Conservation (phyloP, 371 early-diverging fungal species). For the Syncephalis fuscata region DNA sequence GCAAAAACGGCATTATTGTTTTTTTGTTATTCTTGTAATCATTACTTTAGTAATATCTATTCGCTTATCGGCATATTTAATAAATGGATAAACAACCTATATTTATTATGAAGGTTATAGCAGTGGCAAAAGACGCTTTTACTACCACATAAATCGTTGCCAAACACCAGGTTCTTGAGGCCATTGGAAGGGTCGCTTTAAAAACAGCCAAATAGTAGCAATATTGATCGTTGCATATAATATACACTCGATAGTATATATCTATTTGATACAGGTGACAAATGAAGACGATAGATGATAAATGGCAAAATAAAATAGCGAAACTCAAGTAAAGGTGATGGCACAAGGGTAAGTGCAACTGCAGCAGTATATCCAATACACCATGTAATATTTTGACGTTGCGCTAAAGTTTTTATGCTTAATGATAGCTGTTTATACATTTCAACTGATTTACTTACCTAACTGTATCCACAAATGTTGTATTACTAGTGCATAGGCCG, state of each 20-base stretch:
- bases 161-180: constrained; percentile 30
- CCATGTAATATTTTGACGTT: constrained; percentile 10
- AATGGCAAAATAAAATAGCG: constrained; percentile 88
- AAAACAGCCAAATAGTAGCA: constrained; percentile 46
- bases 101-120: too few relatives aligned
- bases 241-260: constrained; percentile 17
- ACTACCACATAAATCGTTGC: constrained; percentile 88
- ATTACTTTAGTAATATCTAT: too few relatives aligned
- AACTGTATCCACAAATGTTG: constrained; percentile 20
- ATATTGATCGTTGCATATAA: constrained; percentile 32
- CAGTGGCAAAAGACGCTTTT: too few relatives aligned
- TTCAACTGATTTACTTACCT: too few relatives aligned
- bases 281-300: constrained; percentile 14
- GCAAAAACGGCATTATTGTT: too few relatives aligned
- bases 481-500: constrained; percentile 36
- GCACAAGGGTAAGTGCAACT: constrained; percentile 45
- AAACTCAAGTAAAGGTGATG: constrained; percentile 87
- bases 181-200: constrained; percentile 60
- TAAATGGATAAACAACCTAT: too few relatives aligned
- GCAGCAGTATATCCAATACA: constrained; percentile 24
- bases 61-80: too few relatives aligned
- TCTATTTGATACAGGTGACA: constrained; percentile 42
- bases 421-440: too few relatives aligned
- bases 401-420: too few relatives aligned
- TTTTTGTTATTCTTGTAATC: too few relatives aligned